These are phyloP conservation scores for Oryza australiensis DNA, from an alignment of 176 grass and related monocot species.

Conservation along the genomic window DNA sequence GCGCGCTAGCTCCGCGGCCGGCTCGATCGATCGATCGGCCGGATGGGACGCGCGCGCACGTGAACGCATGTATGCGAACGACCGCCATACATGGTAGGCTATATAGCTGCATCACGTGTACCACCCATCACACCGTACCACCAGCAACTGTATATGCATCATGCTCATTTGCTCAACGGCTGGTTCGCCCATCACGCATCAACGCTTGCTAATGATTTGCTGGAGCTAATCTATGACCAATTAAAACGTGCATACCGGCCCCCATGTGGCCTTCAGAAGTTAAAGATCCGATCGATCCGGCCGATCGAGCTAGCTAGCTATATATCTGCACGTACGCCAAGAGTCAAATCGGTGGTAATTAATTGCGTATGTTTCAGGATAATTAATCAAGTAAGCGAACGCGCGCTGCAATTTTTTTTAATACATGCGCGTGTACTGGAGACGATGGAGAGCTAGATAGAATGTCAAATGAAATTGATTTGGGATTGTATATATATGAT, in stretches of 20 bases:
- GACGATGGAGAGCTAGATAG: not conserved
- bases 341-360: slow-evolving; percentile 35
- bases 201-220: not conserved
- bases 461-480: slow-evolving; percentile 19
- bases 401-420: not conserved
- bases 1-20: not conserved
- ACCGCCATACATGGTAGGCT: not conserved
- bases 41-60: slow-evolving; percentile 45
- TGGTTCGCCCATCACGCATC: not conserved
- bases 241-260: not conserved
- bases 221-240: not conserved
- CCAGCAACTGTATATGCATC: not conserved
- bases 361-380: not conserved
- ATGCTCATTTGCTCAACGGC: too few relatives aligned
- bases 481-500: not conserved
- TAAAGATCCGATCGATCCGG: too few relatives aligned
- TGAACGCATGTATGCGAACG: slow-evolving; percentile 25
- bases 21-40: not conserved
- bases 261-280: not conserved
- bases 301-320: not conserved
- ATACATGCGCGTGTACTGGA: not conserved
- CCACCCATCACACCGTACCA: not conserved
- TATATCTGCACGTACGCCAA: not conserved
- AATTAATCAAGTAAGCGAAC: not conserved
- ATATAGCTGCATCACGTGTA: too few relatives aligned